phyloP scores from a whole-genome alignment of 768 basidiomycete genomes.

The Collybia sordida region DNA sequence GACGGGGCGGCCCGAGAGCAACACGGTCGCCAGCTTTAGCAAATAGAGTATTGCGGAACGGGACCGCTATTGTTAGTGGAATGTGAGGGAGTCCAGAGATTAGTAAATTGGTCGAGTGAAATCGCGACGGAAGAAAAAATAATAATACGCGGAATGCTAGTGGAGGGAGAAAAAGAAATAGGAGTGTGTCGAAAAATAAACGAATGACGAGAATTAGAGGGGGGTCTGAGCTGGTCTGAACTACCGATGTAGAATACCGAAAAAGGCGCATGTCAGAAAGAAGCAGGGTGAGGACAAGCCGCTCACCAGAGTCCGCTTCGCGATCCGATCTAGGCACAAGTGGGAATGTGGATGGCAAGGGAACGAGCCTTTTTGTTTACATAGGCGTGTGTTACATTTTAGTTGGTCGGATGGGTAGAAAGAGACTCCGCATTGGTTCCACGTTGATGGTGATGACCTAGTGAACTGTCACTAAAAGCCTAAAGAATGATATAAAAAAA shows the following conservation, averaged over 20 bases:
- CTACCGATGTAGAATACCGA: slow-evolving; percentile 12
- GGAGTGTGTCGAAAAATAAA: slow-evolving; percentile 12
- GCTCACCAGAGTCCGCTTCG: slow-evolving; percentile 9
- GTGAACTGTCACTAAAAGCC: no score
- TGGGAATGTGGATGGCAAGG: slow-evolving; percentile 20
- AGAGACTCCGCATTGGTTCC: no score
- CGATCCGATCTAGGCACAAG: slow-evolving; percentile 38
- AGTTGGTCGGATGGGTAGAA: no score
- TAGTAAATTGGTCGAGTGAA: neutral
- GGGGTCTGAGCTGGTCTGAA: slow-evolving; percentile 2
- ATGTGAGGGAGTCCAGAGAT: neutral
- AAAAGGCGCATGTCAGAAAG: slow-evolving; percentile 13
- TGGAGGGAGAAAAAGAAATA: slow-evolving; percentile 12
- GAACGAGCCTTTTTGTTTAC: slow-evolving; percentile 9
- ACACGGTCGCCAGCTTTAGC: slow-evolving; percentile 22
- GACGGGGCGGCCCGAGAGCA: slow-evolving; percentile 17
- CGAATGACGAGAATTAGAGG: slow-evolving; percentile 14
- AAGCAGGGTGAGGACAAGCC: slow-evolving; percentile 8
- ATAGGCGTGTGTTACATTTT: no score
- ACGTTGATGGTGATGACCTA: no score
- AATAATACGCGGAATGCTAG: neutral
- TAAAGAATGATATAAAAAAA: no score
- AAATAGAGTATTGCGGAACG: slow-evolving; percentile 8
- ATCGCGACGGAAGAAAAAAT: slow-evolving; percentile 1
- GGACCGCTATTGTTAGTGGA: slow-evolving; percentile 2